Evolutionary conservation across 1,284 basidiomycete species (phyloP).

Genomic region (Blastosporella zonata): DNA sequence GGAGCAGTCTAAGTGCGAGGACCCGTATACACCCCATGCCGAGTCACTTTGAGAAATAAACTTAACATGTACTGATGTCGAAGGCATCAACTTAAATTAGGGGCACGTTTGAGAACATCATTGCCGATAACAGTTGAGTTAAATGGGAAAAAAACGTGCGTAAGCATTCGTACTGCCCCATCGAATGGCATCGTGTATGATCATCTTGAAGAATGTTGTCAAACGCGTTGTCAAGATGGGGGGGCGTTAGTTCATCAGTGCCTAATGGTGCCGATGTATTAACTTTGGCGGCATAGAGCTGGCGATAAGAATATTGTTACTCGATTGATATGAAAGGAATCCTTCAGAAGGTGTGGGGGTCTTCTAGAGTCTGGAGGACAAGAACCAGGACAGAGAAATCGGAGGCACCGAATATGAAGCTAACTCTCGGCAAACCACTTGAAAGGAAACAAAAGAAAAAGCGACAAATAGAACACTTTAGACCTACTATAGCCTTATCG

Average conservation of each 20-base stretch:
- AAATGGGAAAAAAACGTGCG: neutral
- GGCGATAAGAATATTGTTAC: neutral
- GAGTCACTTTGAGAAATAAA: neutral
- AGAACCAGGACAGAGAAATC: neutral
- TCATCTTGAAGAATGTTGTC: neutral
- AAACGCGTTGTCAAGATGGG: neutral
- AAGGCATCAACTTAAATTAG: neutral
- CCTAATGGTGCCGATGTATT: neutral
- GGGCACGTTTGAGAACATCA: neutral
- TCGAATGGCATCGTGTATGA: neutral
- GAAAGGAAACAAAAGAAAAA: neutral
- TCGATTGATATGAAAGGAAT: neutral
- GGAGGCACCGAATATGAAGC: neutral
- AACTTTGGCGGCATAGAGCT: neutral
- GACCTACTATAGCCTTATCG: neutral
- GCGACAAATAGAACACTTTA: neutral
- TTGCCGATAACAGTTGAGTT: neutral
- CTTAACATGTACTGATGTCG: neutral
- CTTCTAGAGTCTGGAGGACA: too few species aligned
- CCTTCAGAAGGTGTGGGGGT: neutral
- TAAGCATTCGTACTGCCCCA: neutral
- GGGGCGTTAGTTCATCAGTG: neutral
- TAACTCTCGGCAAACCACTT: neutral
- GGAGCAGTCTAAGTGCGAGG: neutral
- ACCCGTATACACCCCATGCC: neutral